Evolutionary conservation across 768 basidiomycete species (phyloP), one percentile per base, ranked within the genome.

Genomic region (Hebeloma cylindrosporum): DNA sequence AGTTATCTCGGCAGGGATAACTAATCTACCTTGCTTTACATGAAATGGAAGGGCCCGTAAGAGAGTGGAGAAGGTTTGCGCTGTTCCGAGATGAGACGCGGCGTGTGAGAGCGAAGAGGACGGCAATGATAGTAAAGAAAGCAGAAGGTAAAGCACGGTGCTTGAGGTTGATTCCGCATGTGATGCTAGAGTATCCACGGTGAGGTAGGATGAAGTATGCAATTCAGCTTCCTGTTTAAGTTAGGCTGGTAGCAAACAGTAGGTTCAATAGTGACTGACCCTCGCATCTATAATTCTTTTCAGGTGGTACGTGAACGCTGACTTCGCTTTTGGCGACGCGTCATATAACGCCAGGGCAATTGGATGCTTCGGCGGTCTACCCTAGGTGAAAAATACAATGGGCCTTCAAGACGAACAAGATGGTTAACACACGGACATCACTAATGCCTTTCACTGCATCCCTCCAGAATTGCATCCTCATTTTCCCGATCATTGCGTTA

Each of bases 401-500:
- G 32, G 32, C n/a, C 33, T 25, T 35, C 27, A 21, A 8, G 56
- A 8, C 50, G 54, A 37, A 52, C 47, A 22, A 38, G 27, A 18
- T 20, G 44, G 37, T 23, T 28, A 34, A 10, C 13, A 21, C 25
- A 62, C 74, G 61, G 57, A 86, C 90, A 59, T 84, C 76, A 56
- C 69, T 69, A 16, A 90, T 78, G 35, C 67, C 75, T 56, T 82
- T 86, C 20, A 92, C 58, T 9, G 86, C 82, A 58, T 93, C 88
- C 54, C 80, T 78, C 90, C 90, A 93, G 61, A 92, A 93, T 60
- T 91, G 83, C 71, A 90, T 78, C 52, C 88, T 75, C 76, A 91
- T 88, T 60, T 81, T 79, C n/a, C 88, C 90, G 44, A 93, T 80
- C 28, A 77, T 71, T 26, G 78, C 60, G 47, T 84, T 85, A 13